Evolutionary conservation across 2,329 filamentous ascomycete species (phyloP), one percentile per base, ranked within the genome.

Genomic region (Cadophora gregata): DNA sequence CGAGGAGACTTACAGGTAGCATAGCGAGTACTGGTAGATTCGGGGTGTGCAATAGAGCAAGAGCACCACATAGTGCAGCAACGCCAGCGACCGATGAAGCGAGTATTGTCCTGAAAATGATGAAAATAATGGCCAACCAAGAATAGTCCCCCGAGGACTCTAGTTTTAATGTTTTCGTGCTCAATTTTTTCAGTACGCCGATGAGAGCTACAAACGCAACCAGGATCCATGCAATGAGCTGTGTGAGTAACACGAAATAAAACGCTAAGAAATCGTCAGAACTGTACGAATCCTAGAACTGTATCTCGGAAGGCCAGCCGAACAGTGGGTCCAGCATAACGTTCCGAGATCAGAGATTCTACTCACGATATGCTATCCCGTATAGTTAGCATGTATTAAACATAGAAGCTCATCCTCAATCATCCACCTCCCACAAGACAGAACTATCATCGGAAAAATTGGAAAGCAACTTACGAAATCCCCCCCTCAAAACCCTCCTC

Each of bases 1-100:
- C 7, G 55, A 24, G 45, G 31, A 16, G 33, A 68, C 69, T 63
- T 63, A 75, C 74, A 38, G 72, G 67, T 42, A 76, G 50, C 67
- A 75, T 73, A 45, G 70, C 71, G 21, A 75, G 62, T n/a, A 75
- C 53, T 31, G 68, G 66, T 31, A 76, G 65, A 63, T 73, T 76
- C 29, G 65, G 50, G 60, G 67, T 75, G 56, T 67, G 61, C 56
- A 71, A 63, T 29, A 76, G 45, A 16, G 72, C 70, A 36, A 71
- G 47, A 10, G 67, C 69, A 51, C 63, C 69, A 62, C 59, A 74
- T 29, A 75, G 47, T 29, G 72, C 69, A 4, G 69, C 70, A n/a
- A 71, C 25, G 0, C 66, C 66, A 24, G 71, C 63, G 25, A 70
- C 47, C 25, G 47, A 66, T 25, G 64, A 65, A 16, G 71, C 71